These are phyloP conservation scores for Fusarium anthophilum DNA, from an alignment of 2,329 filamentous ascomycete species.

Conservation along the genomic window DNA sequence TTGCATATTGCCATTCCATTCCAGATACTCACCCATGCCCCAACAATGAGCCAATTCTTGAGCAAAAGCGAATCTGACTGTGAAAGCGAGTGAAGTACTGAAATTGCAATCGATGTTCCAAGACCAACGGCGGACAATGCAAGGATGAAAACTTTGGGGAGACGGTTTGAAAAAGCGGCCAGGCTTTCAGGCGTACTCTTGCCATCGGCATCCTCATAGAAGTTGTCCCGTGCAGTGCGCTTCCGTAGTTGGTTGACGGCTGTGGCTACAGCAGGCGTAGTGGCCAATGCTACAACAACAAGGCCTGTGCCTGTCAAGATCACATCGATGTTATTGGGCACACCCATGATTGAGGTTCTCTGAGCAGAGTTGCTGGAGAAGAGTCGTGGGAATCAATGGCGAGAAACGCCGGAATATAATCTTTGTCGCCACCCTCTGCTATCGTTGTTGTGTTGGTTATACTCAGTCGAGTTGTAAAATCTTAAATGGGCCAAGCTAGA, in stretches of 20 bases:
- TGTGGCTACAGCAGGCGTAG: constrained; percentile 50
- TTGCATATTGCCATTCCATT: neutral
- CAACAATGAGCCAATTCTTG: constrained; percentile 68
- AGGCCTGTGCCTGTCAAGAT: constrained; percentile 48
- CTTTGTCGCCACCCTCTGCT: neutral
- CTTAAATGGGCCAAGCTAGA: neutral
- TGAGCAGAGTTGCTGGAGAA: neutral
- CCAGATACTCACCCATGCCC: constrained; percentile 67
- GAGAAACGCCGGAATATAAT: constrained; percentile 8
- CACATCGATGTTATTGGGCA: constrained; percentile 28
- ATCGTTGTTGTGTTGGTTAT: neutral
- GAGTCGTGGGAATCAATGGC: neutral
- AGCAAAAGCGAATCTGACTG: constrained; percentile 54
- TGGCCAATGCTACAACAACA: constrained; percentile 48
- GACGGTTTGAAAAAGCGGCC: constrained; percentile 68
- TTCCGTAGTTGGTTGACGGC: constrained; percentile 48
- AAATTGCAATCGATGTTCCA: constrained; percentile 64
- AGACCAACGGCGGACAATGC: constrained; percentile 64
- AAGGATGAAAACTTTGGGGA: constrained; percentile 65
- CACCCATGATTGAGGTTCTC: constrained; percentile 20
- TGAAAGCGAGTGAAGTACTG: constrained; percentile 60
- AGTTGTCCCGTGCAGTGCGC: constrained; percentile 52
- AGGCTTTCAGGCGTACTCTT: constrained; percentile 71
- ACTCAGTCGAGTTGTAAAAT: neutral
- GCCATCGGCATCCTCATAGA: constrained; percentile 77